Conservation (phyloP, 805 yeast species). For the Grigorovia transvaalensis region DNA sequence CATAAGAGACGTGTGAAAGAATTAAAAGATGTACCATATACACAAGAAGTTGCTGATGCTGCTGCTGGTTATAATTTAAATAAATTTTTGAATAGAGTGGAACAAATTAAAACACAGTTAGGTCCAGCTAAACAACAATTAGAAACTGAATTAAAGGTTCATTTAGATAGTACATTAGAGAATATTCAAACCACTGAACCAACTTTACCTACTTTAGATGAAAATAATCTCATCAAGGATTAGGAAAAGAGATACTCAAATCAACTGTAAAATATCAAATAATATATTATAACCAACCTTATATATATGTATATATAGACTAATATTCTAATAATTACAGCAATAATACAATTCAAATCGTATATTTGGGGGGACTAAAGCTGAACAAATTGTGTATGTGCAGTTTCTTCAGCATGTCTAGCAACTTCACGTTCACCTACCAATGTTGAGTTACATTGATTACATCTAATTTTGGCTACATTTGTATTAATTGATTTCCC, state of each 20-base stretch:
- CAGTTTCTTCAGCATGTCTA: conserved; percentile 51
- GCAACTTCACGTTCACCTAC: conserved; percentile 57
- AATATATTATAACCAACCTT: no score
- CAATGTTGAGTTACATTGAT: conserved; percentile 40
- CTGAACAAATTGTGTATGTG: conserved; percentile 56
- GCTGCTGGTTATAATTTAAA: conserved; percentile 73
- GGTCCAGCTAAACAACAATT: conserved; percentile 38
- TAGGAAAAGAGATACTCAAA: not conserved
- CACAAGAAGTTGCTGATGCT: conserved; percentile 82
- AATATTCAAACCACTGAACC: conserved; percentile 26
- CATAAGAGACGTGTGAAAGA: conserved; percentile 83
- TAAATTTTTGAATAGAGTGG: conserved; percentile 55
- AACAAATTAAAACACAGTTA: conserved; percentile 42
- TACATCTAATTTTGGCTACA: conserved; percentile 47
- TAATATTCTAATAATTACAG: not conserved
- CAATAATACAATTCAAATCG: not conserved
- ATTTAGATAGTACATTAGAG: conserved; percentile 17
- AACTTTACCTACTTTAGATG: conserved; percentile 17
- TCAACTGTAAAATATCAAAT: not conserved
- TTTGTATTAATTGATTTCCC: conserved; percentile 60
- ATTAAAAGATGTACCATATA: conserved; percentile 68
- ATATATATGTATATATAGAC: not conserved
- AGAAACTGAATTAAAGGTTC: conserved; percentile 31
- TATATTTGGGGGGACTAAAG: not conserved
- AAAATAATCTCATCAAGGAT: not conserved